Base-by-base conservation (phyloP, 441 rosid genomes). In the Monsonia emarginata region DNA sequence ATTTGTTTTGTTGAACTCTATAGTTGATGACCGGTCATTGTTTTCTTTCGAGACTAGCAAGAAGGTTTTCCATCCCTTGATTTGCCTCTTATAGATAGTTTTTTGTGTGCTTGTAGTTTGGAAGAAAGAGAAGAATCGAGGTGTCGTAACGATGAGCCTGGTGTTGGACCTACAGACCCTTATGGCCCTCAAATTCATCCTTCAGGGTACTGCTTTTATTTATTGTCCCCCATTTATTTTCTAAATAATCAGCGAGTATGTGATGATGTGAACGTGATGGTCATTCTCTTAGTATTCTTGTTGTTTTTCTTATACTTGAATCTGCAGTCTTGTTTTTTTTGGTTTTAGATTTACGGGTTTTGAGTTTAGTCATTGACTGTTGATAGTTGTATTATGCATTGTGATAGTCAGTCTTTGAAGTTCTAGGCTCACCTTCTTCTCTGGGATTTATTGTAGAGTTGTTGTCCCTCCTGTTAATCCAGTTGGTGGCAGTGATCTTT, bases 381-480 rank as follows among this genome's bases (percentile, higher is more conserved):
- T 26, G 13, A 19, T 42, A 19, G 44, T 22, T 69, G 18, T 31
- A 13, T 36, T 52, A 16, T 58, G 28, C 46, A 46, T 11, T 9
- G 9, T 42, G 3, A 42, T 13, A 4, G 7, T 8, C 2, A 21
- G 9, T 36, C 25, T 1, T 8, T 27, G 0, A 42, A 42, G n/a
- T 4, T 5, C 5, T 27, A 1, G 25, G 19, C 56, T 79, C 24
- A 70, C 28, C 14, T 22, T 7, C 60, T 18, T 36, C 16, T 38
- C 24, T 63, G 36, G 46, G 69, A 74, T 67, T 28, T 27, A 65
- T 67, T 64, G 27, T 64, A 93, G 98, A 65, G 65, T 81, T 58
- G 63, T 82, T 13, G 0, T 77, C 60, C 96, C 98, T 65, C 93
- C 91, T 0, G 68, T 90, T 67, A 65, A 76, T 50, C 81, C 86